A percentile compares a stretch with the other conserved stretches of the same genome.
Conservation (phyloP, 192 early-diverging fungal species). For the Gonapodya sp. region DNA sequence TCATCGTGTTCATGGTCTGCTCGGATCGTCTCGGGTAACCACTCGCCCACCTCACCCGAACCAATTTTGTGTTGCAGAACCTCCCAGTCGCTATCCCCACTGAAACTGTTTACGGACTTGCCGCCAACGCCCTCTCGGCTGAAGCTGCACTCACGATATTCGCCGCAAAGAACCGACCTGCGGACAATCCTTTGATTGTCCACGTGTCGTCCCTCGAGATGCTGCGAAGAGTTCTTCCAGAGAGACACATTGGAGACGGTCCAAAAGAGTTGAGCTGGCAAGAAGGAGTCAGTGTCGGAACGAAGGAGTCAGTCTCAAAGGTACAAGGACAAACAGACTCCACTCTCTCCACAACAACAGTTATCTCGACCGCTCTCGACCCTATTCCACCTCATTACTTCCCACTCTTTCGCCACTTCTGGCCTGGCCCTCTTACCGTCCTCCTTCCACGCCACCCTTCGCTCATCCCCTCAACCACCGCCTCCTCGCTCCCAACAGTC, state of each 20-base stretch:
- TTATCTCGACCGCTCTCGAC: neutral
- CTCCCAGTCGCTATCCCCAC: conserved; percentile 81
- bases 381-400: conserved; percentile 59
- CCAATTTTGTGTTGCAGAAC: no score
- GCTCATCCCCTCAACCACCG: conserved; percentile 64
- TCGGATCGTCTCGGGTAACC: no score
- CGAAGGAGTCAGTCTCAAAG: conserved; percentile 13
- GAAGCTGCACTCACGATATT: conserved; percentile 68
- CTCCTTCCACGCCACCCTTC: conserved; percentile 61
- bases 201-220: conserved; percentile 87
- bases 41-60: neutral
- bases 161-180: conserved; percentile 74
- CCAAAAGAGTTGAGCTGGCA: neutral
- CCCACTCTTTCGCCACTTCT: conserved; percentile 52
- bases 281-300: conserved; percentile 16
- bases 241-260: neutral
- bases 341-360: neutral
- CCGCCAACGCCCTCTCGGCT: conserved; percentile 68
- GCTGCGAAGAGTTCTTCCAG: conserved; percentile 58
- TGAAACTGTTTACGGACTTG: conserved; percentile 97
- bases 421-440: conserved; percentile 94
- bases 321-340: neutral
- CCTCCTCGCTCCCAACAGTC: conserved; percentile 76
- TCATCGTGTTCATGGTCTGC: no score
- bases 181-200: conserved; percentile 95